Evolutionary conservation across 2,329 filamentous ascomycete species (phyloP).

Genomic region (Aschersonia sp.): DNA sequence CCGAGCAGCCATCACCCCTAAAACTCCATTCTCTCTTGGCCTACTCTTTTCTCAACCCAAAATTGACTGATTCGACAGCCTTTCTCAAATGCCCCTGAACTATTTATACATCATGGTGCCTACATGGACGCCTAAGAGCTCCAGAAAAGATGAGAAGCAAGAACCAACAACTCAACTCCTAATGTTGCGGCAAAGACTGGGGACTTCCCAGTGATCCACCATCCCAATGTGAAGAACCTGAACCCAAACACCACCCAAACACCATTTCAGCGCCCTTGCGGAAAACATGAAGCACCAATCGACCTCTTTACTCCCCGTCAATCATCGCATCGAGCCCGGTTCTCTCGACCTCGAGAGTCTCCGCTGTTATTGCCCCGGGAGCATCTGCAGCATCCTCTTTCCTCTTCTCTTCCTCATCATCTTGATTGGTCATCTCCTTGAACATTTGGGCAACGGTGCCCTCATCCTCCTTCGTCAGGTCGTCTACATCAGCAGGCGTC

Average conservation of each 20-base stretch:
- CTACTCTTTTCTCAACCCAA: not conserved
- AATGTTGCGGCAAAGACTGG: not conserved
- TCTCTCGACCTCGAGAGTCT: conserved; percentile 28
- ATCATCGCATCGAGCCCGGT: conserved; percentile 31
- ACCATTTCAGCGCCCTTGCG: too few relatives aligned
- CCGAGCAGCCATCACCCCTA: too few relatives aligned
- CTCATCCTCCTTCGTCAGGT: conserved; percentile 23
- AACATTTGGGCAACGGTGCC: conserved; percentile 40
- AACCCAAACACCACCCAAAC: too few relatives aligned
- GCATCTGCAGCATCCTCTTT: conserved; percentile 31
- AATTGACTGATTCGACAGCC: not conserved
- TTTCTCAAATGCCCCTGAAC: not conserved
- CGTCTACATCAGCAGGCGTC: conserved; percentile 13
- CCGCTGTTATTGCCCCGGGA: conserved; percentile 23
- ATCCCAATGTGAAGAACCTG: too few relatives aligned
- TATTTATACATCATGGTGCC: not conserved
- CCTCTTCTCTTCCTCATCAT: conserved; percentile 34
- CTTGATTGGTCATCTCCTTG: conserved; percentile 37
- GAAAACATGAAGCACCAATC: not conserved
- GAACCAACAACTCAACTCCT: not conserved
- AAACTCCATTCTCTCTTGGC: too few relatives aligned
- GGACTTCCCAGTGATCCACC: not conserved
- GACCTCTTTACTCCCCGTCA: conserved; percentile 21
- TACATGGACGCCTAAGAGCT: not conserved
- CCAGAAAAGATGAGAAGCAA: not conserved